Evolutionary conservation across 495 filamentous ascomycete species (phyloP).

Genomic region (Aspergillus indologenus): DNA sequence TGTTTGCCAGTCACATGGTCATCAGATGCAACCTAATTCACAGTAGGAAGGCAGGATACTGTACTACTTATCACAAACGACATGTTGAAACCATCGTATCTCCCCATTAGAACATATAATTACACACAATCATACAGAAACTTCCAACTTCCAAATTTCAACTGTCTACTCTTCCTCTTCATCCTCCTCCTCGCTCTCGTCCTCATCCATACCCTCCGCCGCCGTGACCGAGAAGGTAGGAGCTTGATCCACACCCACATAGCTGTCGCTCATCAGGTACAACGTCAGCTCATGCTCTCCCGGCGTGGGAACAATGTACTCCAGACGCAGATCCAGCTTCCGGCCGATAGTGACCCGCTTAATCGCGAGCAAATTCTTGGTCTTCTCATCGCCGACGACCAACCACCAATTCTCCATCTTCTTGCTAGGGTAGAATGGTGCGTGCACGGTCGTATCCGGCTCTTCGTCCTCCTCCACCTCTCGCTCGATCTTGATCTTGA

Average conservation of each 20-base stretch:
- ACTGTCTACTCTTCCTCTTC: conserved; percentile 61
- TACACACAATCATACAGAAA: conserved; percentile 18
- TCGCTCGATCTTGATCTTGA: conserved; percentile 84
- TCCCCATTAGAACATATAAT: conserved; percentile 19
- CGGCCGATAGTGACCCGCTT: conserved; percentile 87
- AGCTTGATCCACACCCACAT: conserved; percentile 95
- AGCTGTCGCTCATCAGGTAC: conserved; percentile 96
- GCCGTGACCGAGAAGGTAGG: conserved; percentile 81
- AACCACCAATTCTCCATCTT: conserved; percentile 99
- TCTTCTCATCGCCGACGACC: conserved; percentile 83
- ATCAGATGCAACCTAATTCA: too few species aligned
- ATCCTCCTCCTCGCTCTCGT: conserved; percentile 73
- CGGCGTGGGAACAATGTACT: conserved; percentile 81
- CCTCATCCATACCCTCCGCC: conserved; percentile 92
- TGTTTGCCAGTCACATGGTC: too few species aligned
- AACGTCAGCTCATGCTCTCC: conserved; percentile 87
- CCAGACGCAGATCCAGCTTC: conserved; percentile 72
- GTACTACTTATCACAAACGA: too few species aligned
- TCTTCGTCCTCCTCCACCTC: conserved; percentile 76
- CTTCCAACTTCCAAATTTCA: too few species aligned
- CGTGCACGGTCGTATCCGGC: conserved; percentile 81
- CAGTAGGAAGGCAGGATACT: too few species aligned
- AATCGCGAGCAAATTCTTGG: conserved; percentile 83
- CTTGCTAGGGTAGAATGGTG: conserved; percentile 86
- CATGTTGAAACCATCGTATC: too few species aligned